These are phyloP conservation scores for Lepidium aucheri DNA, from an alignment of 345 rosid species.

Conservation along the genomic window DNA sequence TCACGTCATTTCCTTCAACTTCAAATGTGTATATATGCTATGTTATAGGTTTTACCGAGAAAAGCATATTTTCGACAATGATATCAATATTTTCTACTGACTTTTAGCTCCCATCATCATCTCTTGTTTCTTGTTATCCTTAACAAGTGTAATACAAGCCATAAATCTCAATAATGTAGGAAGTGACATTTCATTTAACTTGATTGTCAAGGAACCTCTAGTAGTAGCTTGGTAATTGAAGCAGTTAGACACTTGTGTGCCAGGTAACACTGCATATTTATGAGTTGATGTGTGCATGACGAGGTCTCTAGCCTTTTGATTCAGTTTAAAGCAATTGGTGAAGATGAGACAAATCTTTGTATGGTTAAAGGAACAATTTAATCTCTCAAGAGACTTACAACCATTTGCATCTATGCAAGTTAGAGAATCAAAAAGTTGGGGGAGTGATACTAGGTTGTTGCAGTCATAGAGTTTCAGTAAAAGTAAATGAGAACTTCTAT, in stretches of 20 bases:
- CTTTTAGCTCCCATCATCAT: not conserved
- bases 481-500: too few species aligned
- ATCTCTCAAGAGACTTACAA: not conserved
- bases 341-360: not conserved
- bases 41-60: not conserved
- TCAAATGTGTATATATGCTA: not conserved
- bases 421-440: not conserved
- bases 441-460: not conserved
- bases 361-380: not conserved
- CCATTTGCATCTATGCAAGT: not conserved
- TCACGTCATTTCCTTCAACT: not conserved
- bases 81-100: fast-evolving
- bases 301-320: not conserved
- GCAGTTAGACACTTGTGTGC: not conserved
- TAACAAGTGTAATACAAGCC: not conserved
- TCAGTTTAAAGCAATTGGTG: not conserved
- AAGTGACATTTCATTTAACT: not conserved
- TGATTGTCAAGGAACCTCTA: not conserved
- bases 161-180: not conserved
- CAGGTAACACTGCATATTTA: not conserved
- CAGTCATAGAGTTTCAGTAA: not conserved
- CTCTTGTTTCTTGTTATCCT: not conserved
- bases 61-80: not conserved
- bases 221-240: not conserved
- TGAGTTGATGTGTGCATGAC: not conserved